Percentiles rank a stretch among this genome's conserved stretches.
These are phyloP conservation scores for Chrysoporthe cubensis DNA, from an alignment of 2,329 filamentous ascomycete species.

Conservation along the genomic window DNA sequence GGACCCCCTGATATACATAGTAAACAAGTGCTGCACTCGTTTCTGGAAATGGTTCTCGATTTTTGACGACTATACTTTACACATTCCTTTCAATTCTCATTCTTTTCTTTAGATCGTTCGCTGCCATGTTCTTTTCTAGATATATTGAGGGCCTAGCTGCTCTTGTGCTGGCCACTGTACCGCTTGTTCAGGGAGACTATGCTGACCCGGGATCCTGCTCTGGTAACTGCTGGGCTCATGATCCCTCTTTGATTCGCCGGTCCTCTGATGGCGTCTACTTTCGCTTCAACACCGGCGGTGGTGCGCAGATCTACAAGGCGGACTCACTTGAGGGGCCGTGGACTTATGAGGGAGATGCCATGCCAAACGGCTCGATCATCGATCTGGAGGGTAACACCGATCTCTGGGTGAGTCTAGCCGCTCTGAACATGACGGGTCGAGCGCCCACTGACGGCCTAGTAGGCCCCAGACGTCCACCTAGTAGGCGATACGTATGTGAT, in stretches of 20 bases:
- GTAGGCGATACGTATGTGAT: conserved; percentile 64
- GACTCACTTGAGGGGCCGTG: conserved; percentile 45
- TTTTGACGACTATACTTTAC: not conserved
- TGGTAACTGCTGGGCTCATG: conserved; percentile 32
- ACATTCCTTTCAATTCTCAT: not conserved
- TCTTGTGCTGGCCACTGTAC: conserved; percentile 15
- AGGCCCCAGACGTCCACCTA: conserved; percentile 68
- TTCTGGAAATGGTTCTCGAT: not conserved
- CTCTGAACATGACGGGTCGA: not conserved
- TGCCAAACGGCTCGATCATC: conserved; percentile 45
- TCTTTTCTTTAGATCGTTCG: not conserved
- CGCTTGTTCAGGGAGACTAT: conserved; percentile 1
- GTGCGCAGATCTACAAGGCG: conserved; percentile 45
- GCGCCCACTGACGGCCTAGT: not conserved
- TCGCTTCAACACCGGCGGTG: conserved; percentile 45
- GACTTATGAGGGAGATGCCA: conserved; percentile 45
- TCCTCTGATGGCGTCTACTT: conserved; percentile 24
- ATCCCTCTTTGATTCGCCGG: conserved; percentile 21
- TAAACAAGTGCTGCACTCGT: not conserved
- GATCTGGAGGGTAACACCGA: conserved; percentile 45
- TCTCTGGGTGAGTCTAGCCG: conserved; percentile 43
- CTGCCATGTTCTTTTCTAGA: conserved; percentile 17
- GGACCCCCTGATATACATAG: not conserved
- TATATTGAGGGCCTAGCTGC: conserved; percentile 19
- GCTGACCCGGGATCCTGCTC: conserved; percentile 43